phyloP scores from a whole-genome alignment of 306 rosid genomes.

The Pyrus communis region DNA sequence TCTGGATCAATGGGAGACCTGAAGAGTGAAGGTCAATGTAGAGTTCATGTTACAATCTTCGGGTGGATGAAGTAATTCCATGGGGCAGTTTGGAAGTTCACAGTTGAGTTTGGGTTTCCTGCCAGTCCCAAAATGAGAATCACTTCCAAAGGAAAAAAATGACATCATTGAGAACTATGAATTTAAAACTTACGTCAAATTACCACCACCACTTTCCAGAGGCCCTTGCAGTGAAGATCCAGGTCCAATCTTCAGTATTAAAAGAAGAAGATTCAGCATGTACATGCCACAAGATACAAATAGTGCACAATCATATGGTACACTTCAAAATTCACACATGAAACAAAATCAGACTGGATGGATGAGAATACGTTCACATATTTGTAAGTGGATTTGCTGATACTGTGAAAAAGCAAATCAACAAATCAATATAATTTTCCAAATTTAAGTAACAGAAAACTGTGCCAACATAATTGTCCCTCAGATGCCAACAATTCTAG shows the following conservation, averaged over 20 bases:
- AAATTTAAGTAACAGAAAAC: neutral
- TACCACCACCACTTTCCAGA: conserved; percentile 39
- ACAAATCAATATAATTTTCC: neutral
- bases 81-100: conserved; percentile 65
- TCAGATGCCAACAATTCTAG: neutral
- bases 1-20: conserved; percentile 54
- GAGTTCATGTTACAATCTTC: conserved; percentile 97
- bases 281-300: neutral
- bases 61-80: conserved; percentile 86
- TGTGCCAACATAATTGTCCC: neutral
- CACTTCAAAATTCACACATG: neutral
- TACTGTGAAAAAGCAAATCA: neutral
- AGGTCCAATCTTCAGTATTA: conserved; percentile 61
- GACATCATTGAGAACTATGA: neutral
- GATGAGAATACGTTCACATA: neutral
- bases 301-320: neutral
- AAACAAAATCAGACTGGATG: neutral
- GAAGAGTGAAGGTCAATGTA: conserved; percentile 87
- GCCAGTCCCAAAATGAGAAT: conserved; percentile 22
- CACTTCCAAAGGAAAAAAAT: neutral
- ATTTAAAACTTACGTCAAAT: conserved; percentile 45
- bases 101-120: conserved; percentile 72
- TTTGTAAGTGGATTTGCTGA: neutral
- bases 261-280: conserved; percentile 22
- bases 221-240: conserved; percentile 89